Percentiles rank a stretch among this genome's conserved stretches.
Evolutionary conservation across 208 protist species (phyloP).

Genomic region (Leishmania braziliensis): DNA sequence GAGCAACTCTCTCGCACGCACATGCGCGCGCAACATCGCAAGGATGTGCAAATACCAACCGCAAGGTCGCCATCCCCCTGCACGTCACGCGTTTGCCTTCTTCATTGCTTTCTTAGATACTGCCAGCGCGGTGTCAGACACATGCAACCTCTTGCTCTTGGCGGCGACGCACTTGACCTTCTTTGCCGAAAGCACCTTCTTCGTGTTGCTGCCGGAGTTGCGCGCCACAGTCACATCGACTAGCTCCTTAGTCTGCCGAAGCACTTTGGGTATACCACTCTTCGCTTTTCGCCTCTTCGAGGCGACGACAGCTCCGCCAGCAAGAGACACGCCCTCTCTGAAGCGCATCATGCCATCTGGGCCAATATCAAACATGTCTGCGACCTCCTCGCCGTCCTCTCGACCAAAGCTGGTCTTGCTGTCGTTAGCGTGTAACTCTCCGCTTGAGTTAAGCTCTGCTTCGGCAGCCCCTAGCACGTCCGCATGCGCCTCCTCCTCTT

Average conservation of each 20-base stretch:
- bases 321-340: slow-evolving; percentile 9
- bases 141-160: background rate
- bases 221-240: background rate
- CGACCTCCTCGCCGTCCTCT: slow-evolving; percentile 5
- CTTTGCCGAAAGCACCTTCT: slow-evolving; percentile 21
- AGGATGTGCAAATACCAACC: too few species aligned
- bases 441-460: slow-evolving; percentile 7
- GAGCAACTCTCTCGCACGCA: background rate
- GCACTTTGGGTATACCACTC: slow-evolving; percentile 27
- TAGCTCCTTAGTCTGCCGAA: slow-evolving; percentile 39
- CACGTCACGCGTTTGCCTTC: background rate
- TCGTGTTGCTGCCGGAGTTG: slow-evolving; percentile 10
- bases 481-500: slow-evolving; percentile 14
- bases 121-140: background rate
- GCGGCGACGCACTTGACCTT: slow-evolving; percentile 14
- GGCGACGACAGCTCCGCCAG: background rate
- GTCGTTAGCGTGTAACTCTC: slow-evolving; percentile 16
- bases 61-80: too few species aligned
- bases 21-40: background rate
- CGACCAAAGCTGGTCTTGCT: slow-evolving; percentile 14
- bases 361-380: slow-evolving; percentile 21
- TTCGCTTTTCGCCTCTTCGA: slow-evolving; percentile 11
- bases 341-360: slow-evolving; percentile 28
- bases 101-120: slow-evolving; percentile 1
- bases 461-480: background rate